A percentile compares a stretch with the other conserved stretches of the same genome.
Evolutionary conservation across 2,329 filamentous ascomycete species (phyloP).

Genomic region (Colletotrichum spaethianum): DNA sequence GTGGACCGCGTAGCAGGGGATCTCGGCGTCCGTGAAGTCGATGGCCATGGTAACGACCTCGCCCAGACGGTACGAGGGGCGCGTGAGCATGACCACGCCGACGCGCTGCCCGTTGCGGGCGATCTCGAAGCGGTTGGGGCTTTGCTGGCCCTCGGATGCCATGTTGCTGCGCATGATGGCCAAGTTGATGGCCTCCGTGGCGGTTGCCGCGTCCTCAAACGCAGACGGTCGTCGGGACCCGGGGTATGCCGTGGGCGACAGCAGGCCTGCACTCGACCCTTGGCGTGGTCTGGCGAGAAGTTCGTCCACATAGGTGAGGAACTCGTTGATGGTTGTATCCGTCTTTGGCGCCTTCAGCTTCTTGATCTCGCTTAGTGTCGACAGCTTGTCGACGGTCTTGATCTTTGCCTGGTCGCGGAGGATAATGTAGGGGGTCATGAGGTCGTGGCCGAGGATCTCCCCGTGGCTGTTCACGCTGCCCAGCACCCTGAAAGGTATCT

Average conservation of each 20-base stretch:
- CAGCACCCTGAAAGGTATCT: slow-evolving; percentile 92
- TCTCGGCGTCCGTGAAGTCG: slow-evolving; percentile 83
- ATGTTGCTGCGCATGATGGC: slow-evolving; percentile 89
- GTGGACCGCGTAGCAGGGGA: slow-evolving; percentile 89
- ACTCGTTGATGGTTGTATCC: slow-evolving; percentile 68
- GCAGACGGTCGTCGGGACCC: slow-evolving; percentile 69
- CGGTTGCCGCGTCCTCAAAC: slow-evolving; percentile 71
- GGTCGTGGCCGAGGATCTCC: slow-evolving; percentile 90
- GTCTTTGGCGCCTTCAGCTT: slow-evolving; percentile 40
- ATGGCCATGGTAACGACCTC: slow-evolving; percentile 88
- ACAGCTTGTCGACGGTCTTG: slow-evolving; percentile 61
- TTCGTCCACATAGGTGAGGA: slow-evolving; percentile 83
- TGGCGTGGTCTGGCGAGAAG: slow-evolving; percentile 74
- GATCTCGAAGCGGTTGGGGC: slow-evolving; percentile 95
- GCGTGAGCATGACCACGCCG: slow-evolving; percentile 88
- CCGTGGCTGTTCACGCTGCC: slow-evolving; percentile 92
- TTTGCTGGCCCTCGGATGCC: slow-evolving; percentile 77
- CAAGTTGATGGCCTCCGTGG: slow-evolving; percentile 90
- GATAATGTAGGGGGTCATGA: slow-evolving; percentile 94
- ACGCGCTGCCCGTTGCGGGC: slow-evolving; percentile 93
- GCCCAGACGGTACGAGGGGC: slow-evolving; percentile 90
- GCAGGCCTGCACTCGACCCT: slow-evolving; percentile 70
- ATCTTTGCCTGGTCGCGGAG: slow-evolving; percentile 85
- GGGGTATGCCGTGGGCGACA: slow-evolving; percentile 78
- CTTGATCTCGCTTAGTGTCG: slow-evolving; percentile 40